phyloP scores from a whole-genome alignment of 208 protist species.

The Leishmania mexicana region DNA sequence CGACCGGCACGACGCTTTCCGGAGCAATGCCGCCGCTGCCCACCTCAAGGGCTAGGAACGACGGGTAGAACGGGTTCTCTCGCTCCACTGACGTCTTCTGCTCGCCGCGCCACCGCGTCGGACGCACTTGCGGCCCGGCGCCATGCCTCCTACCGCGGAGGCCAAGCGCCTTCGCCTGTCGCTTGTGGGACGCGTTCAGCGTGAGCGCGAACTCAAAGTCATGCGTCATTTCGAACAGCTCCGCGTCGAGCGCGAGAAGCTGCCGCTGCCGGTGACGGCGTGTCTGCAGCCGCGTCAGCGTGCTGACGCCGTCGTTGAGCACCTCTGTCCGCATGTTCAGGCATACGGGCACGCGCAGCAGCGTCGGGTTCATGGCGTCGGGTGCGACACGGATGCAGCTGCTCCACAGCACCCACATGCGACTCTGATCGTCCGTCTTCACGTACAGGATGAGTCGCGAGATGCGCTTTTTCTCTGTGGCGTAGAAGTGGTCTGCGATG shows the following conservation, averaged over 20 bases:
- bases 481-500: constrained; percentile 88
- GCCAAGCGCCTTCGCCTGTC: constrained; percentile 65
- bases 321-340: constrained; percentile 75
- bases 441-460: constrained; percentile 85
- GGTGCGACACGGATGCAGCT: constrained; percentile 73
- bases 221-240: constrained; percentile 72
- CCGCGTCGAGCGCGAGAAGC: constrained; percentile 73
- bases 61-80: constrained; percentile 59
- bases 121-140: constrained; percentile 7
- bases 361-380: constrained; percentile 74
- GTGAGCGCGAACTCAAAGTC: constrained; percentile 81
- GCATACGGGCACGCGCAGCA: constrained; percentile 64
- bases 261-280: constrained; percentile 61
- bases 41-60: constrained; percentile 44
- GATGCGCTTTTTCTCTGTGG: constrained; percentile 82
- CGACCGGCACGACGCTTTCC: constrained; percentile 12
- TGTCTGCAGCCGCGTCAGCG: constrained; percentile 40
- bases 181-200: constrained; percentile 66
- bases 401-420: constrained; percentile 85
- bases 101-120: constrained; percentile 25
- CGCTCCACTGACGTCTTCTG: constrained; percentile 16
- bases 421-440: constrained; percentile 78
- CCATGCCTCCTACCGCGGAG: constrained; percentile 25
- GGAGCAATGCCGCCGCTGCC: constrained; percentile 17
- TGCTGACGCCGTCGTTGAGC: constrained; percentile 70